phyloP scores from a whole-genome alignment of 495 filamentous ascomycete species.

The Letharia columbiana region DNA sequence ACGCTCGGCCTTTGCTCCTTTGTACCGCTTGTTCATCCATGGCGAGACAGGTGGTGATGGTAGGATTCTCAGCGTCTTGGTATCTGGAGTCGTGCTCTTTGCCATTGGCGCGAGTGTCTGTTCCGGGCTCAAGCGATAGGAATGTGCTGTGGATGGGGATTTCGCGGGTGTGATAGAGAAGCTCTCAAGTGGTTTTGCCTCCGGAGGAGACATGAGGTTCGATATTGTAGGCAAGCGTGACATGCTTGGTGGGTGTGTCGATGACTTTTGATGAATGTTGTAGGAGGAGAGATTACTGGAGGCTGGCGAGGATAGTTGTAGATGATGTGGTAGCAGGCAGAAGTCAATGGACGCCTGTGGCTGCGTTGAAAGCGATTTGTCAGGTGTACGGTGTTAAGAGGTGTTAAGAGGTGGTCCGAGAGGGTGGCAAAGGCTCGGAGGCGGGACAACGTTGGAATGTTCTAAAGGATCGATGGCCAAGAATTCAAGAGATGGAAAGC shows the following conservation, averaged over 20 bases:
- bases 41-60: slow-evolving; percentile 70
- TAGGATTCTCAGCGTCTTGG: slow-evolving; percentile 40
- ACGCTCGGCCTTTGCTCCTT: slow-evolving; percentile 39
- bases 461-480: background rate
- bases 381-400: slow-evolving; percentile 23
- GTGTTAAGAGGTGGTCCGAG: slow-evolving; percentile 22
- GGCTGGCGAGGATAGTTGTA: background rate
- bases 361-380: slow-evolving; percentile 21
- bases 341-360: slow-evolving; percentile 33
- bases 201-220: slow-evolving; percentile 71
- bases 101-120: slow-evolving; percentile 44
- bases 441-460: slow-evolving; percentile 5
- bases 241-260: slow-evolving; percentile 34
- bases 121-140: slow-evolving; percentile 32
- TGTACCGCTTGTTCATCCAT: slow-evolving; percentile 46
- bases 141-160: slow-evolving; percentile 31
- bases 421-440: slow-evolving; percentile 17
- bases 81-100: slow-evolving; percentile 35
- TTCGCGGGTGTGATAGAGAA: slow-evolving; percentile 37
- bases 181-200: slow-evolving; percentile 52
- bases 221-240: slow-evolving; percentile 44
- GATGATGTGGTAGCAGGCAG: slow-evolving; percentile 23
- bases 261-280: slow-evolving; percentile 8
- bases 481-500: background rate
- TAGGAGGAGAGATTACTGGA: slow-evolving; percentile 11